Base-by-base conservation (phyloP, 2,329 filamentous ascomycete species). In the Aspergillus japonicus region DNA sequence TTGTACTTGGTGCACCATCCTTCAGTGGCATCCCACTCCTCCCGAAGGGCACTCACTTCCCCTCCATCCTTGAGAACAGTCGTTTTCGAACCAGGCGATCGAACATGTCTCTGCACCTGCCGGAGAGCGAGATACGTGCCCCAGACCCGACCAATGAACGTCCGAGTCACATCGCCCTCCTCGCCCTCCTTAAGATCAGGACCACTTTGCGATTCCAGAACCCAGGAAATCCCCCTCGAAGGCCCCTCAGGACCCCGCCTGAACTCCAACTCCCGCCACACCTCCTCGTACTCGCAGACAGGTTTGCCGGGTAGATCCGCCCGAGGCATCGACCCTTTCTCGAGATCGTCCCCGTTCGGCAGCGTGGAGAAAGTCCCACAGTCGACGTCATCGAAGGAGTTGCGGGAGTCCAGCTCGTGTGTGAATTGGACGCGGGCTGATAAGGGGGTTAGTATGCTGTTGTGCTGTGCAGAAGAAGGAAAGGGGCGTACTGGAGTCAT, bases 251-350 rank as follows among this genome's bases (percentile, higher is more conserved):
- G 75, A 2, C 75, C 70, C 2, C 61, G 54, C 8, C 54, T 56
- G 11, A 79, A 68, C 2, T 73, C 66, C 2, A 77, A 71, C 47
- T 86, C 83, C 1, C 75, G 71, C 88, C 88, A 91, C 2, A 89
- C 69, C 72, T 91, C 89, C 70, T 90, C 87, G 64, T 92, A 91
- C 7, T 71, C 66, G 3, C 68, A 69, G 0, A 75, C 60, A 2
- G 71, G 71, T 10, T 66, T 64, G 2, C 71, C 72, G 0, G 72
- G 68, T 0, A 72, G 56, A 63, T 78, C 74, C 23, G 69, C 66
- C 14, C 73, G 73, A 23, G 75, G 69, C 77, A 79, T 79, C 1
- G 63, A 65, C 0, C 77, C 77, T 0, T 67, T 73, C 57, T 79
- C 77, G 0, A 79, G 69, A 33, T 74, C 72, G 50, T 78, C 75